These are phyloP conservation scores for Globisporangium ultimum DNA, from an alignment of 352 stramenopile genomes.

Conservation along the genomic window DNA sequence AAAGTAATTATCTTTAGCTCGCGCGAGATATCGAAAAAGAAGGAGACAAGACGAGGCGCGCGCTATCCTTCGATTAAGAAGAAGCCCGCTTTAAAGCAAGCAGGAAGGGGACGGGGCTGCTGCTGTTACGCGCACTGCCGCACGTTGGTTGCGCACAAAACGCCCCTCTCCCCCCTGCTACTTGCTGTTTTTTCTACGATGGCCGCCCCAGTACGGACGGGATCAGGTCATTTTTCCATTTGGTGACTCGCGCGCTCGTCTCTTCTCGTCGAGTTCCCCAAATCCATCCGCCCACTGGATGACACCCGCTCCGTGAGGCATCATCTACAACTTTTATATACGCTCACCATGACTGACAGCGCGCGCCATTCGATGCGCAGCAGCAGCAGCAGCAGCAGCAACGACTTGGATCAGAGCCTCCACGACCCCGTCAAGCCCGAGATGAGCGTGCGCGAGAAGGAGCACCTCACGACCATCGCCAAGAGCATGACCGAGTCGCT, in stretches of 20 bases:
- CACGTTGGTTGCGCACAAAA: neutral
- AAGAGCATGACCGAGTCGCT: slow-evolving; percentile 83
- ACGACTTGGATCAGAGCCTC: neutral
- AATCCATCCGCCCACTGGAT: too few relatives aligned
- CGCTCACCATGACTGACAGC: too few relatives aligned
- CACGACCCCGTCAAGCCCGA: slow-evolving; percentile 7
- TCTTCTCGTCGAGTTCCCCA: too few relatives aligned
- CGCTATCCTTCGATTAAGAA: slow-evolving; percentile 1
- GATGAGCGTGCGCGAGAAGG: slow-evolving; percentile 54
- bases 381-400: neutral
- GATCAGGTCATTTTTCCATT: neutral
- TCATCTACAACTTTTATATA: too few relatives aligned
- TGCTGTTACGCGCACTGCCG: neutral
- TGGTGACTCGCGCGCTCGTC: neutral
- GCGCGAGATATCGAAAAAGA: neutral
- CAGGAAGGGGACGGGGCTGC: too few relatives aligned
- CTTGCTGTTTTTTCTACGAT: neutral
- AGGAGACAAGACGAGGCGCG: neutral
- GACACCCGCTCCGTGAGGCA: too few relatives aligned
- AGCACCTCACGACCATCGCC: slow-evolving; percentile 64
- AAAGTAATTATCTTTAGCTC: too few relatives aligned
- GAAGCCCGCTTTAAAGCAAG: neutral
- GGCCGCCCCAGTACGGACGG: neutral
- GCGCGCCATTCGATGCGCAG: neutral
- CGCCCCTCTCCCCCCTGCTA: neutral